Evolutionary conservation across 495 filamentous ascomycete species (phyloP).

Genomic region (Xeromyces bisporus): DNA sequence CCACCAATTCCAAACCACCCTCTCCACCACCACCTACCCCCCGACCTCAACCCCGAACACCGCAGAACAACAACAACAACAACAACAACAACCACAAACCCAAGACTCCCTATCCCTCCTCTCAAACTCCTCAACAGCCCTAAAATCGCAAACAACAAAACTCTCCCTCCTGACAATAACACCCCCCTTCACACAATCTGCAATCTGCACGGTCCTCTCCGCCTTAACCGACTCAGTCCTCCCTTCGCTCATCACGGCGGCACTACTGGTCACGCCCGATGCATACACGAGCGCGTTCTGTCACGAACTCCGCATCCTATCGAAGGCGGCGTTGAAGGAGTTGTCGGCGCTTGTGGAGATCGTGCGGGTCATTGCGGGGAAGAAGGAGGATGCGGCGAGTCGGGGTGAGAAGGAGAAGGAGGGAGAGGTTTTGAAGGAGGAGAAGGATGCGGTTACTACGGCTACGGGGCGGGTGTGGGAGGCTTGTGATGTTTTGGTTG

Average conservation of each 20-base stretch:
- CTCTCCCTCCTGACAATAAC: conserved; percentile 72
- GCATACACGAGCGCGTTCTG: conserved; percentile 43
- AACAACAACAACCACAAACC: conserved; percentile 4
- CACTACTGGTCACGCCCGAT: conserved; percentile 40
- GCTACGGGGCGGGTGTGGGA: conserved; percentile 37
- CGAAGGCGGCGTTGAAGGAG: conserved; percentile 21
- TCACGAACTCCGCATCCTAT: conserved; percentile 26
- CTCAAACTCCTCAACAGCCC: conserved; percentile 43
- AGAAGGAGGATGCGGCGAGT: conserved; percentile 10
- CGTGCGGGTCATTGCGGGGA: conserved; percentile 14
- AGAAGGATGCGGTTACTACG: conserved; percentile 24
- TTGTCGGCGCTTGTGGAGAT: conserved; percentile 20
- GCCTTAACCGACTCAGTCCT: conserved; percentile 49
- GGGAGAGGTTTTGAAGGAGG: conserved; percentile 11
- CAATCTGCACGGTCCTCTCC: conserved; percentile 46
- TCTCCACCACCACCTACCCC: conserved; percentile 15
- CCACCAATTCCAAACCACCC: conserved; percentile 23
- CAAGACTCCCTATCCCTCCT: conserved; percentile 45
- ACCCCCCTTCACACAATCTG: conserved; percentile 65
- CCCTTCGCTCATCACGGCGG: conserved; percentile 51
- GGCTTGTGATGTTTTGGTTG: conserved; percentile 52
- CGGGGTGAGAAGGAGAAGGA: conserved; percentile 10
- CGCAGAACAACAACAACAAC: conserved; percentile 8
- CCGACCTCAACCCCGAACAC: conserved; percentile 7
- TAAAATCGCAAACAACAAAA: conserved; percentile 72